These are phyloP conservation scores for Phytophthora quininea DNA, from an alignment of 352 stramenopile genomes.

Conservation along the genomic window DNA sequence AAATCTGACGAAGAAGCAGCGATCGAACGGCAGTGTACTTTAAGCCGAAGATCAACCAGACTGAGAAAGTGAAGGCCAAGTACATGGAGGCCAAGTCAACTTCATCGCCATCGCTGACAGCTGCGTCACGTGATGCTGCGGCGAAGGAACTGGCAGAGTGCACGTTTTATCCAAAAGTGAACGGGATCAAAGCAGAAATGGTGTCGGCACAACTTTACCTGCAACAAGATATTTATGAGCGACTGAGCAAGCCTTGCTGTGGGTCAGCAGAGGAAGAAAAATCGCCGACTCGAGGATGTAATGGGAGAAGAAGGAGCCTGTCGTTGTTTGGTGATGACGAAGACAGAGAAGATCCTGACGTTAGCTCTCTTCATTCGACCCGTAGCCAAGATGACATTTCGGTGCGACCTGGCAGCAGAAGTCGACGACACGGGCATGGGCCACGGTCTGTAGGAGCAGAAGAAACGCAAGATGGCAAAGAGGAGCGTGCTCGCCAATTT, in stretches of 20 bases:
- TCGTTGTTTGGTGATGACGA: constrained; percentile 39
- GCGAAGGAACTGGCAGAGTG: constrained; percentile 75
- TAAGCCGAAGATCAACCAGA: constrained; percentile 65
- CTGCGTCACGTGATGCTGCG: constrained; percentile 60
- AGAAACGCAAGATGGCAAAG: constrained; percentile 48
- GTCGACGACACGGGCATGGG: constrained; percentile 27
- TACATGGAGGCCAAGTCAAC: constrained; percentile 62
- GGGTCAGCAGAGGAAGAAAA: constrained; percentile 23
- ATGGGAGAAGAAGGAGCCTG: constrained; percentile 33
- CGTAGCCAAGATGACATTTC: constrained; percentile 64
- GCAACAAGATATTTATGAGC: constrained; percentile 87
- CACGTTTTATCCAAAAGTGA: constrained; percentile 83
- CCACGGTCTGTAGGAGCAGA: constrained; percentile 61
- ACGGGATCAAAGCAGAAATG: constrained; percentile 77
- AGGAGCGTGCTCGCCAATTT: constrained; percentile 59
- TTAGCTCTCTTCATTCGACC: constrained; percentile 25
- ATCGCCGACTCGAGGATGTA: constrained; percentile 24
- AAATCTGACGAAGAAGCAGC: constrained; percentile 79
- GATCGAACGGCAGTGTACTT: constrained; percentile 81
- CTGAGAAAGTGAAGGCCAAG: constrained; percentile 75
- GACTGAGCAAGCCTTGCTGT: constrained; percentile 69
- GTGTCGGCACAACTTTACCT: constrained; percentile 84
- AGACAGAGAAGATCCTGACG: constrained; percentile 30
- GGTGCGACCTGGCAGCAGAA: constrained; percentile 33
- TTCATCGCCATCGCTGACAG: constrained; percentile 46